These are phyloP conservation scores for Ceratobasidium sp. DNA, from an alignment of 1,284 basidiomycete genomes.

Conservation along the genomic window DNA sequence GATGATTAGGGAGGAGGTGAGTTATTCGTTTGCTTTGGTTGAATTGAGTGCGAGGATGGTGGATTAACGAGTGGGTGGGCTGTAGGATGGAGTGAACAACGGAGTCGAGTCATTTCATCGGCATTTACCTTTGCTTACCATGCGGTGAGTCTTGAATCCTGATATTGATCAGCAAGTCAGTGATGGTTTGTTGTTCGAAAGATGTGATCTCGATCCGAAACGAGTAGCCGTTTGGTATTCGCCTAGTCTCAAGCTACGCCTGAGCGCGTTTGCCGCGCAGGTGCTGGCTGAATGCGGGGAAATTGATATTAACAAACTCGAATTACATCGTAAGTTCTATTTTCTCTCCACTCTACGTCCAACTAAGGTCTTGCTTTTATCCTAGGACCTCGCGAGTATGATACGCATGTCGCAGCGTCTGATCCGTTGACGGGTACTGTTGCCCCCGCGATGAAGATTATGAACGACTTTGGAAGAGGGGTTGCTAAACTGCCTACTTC, in stretches of 20 bases:
- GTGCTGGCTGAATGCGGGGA: conserved; percentile 64
- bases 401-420: conserved; percentile 58
- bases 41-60: neutral
- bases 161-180: neutral
- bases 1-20: conserved; percentile 67
- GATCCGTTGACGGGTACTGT: conserved; percentile 63
- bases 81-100: conserved; percentile 64
- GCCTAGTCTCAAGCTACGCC: conserved; percentile 65
- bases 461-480: conserved; percentile 9
- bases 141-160: conserved; percentile 60
- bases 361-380: neutral
- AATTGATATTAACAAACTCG: conserved; percentile 63
- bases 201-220: conserved; percentile 69
- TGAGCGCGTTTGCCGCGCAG: conserved; percentile 70
- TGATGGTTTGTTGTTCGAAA: conserved; percentile 39
- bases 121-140: conserved; percentile 72
- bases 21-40: conserved; percentile 22
- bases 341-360: neutral
- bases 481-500: conserved; percentile 50
- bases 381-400: conserved; percentile 70
- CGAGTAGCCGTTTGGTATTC: conserved; percentile 72
- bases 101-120: conserved; percentile 71
- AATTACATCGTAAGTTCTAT: conserved; percentile 63
- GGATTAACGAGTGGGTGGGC: neutral
- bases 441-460: conserved; percentile 5